Evolutionary conservation across 1,284 basidiomycete genomes (phyloP).

Genomic region (Apiotrichum porosum): DNA sequence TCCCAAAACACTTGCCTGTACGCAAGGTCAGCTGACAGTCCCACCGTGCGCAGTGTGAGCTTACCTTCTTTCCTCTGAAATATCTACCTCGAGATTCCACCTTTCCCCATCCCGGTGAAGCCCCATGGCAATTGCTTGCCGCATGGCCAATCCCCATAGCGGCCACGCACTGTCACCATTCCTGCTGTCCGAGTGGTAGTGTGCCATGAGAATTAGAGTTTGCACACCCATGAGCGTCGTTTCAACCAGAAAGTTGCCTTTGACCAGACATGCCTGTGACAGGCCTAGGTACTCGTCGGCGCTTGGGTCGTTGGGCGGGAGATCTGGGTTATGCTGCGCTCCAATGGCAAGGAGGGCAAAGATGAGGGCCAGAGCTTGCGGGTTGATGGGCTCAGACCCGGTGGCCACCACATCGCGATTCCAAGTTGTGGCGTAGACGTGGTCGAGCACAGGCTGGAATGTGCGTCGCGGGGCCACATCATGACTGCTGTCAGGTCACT

Average conservation of each 20-base stretch:
- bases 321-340: constrained; percentile 31
- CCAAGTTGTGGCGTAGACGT: constrained; percentile 10
- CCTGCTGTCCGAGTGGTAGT: constrained; percentile 23
- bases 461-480: constrained; percentile 19
- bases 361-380: constrained; percentile 30
- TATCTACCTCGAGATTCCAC: constrained; percentile 31
- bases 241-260: constrained; percentile 31
- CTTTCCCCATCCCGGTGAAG: constrained; percentile 35
- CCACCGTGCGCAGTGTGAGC: no score
- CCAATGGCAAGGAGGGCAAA: constrained; percentile 35
- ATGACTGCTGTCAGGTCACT: constrained; percentile 12
- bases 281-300: constrained; percentile 28
- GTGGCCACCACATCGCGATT: no score
- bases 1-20: constrained; percentile 35
- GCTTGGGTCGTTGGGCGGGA: constrained; percentile 29
- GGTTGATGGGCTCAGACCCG: neutral
- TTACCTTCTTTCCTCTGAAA: constrained; percentile 21
- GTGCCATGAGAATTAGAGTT: constrained; percentile 28
- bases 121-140: constrained; percentile 39
- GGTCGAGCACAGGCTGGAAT: constrained; percentile 23
- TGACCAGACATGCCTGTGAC: constrained; percentile 25
- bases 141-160: constrained; percentile 38
- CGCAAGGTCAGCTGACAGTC: no score
- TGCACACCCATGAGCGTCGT: constrained; percentile 33
- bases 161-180: constrained; percentile 40